Conservation (phyloP, 2,329 filamentous ascomycete species). For the Periconia sp. region DNA sequence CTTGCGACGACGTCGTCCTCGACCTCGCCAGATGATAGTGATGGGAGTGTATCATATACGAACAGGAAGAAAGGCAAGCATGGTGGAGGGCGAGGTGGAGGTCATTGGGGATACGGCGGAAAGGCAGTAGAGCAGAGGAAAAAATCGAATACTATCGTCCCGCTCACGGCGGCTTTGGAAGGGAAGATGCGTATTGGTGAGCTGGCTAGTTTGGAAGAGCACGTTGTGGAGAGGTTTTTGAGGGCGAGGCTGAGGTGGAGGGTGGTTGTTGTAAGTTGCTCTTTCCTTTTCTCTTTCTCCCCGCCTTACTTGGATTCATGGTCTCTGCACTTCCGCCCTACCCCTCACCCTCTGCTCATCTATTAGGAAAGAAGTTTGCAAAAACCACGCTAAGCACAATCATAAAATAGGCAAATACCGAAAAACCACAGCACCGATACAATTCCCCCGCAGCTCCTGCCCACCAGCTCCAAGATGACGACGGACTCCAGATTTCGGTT, state of each 20-base stretch:
- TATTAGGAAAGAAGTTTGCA: constrained; percentile 25
- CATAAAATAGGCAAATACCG: constrained; percentile 30
- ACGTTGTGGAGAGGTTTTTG: constrained; percentile 22
- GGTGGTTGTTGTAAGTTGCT: constrained; percentile 20
- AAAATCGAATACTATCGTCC: constrained; percentile 44
- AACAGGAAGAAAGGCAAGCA: not conserved
- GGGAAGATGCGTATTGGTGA: constrained; percentile 33
- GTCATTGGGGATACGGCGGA: not conserved
- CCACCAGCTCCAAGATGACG: too few species aligned
- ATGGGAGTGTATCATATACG: not conserved
- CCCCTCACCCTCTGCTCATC: too few species aligned
- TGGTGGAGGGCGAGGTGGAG: not conserved
- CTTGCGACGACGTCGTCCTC: constrained; percentile 27
- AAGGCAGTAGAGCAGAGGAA: not conserved
- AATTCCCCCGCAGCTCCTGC: not conserved
- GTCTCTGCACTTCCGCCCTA: too few species aligned
- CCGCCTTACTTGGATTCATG: too few species aligned
- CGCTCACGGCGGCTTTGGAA: constrained; percentile 48
- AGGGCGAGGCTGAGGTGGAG: constrained; percentile 26
- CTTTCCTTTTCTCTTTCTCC: not conserved
- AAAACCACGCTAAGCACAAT: constrained; percentile 38
- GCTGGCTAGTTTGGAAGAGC: constrained; percentile 30
- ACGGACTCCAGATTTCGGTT: constrained; percentile 40
- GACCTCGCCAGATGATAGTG: not conserved
- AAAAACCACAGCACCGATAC: not conserved